Evolutionary conservation across 2,329 filamentous ascomycete genomes (phyloP), one percentile per base, ranked within the genome.

Genomic region (Monilinia fructigena): DNA sequence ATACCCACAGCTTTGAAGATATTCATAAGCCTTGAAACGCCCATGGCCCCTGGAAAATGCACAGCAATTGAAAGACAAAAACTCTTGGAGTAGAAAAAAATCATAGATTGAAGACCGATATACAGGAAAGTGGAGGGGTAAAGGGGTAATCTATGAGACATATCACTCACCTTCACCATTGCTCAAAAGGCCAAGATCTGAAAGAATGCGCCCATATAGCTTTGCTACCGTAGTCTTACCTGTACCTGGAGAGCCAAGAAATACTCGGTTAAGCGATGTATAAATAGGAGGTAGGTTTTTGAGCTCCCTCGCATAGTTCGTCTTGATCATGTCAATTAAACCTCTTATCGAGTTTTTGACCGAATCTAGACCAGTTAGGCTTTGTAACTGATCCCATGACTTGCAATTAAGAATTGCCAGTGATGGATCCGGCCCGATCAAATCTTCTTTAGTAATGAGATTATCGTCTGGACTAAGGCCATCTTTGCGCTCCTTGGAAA

Each of bases 201-300:
- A 86, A 0, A 93, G 79, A 2, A 93, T 88, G 50, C 82, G 77
- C 0, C 88, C 90, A 70, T 92, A 93, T 0, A 92, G 76, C 73
- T 90, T 91, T 0, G 89, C 91, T 0, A 93, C 86, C 0, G 88
- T 88, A 0, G 90, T 93, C 72, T 93, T 93, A 0, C 90, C 90
- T 0, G 90, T 93, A 0, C 91, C 90, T 0, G 91, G 90, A 1
- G 82, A 84, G 0, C 90, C 90, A 0, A 92, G 74, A 65, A 93
- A 91, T 1, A 92, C 85, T 10, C 82, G 80, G 74, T 92, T 93
- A 0, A 92, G 79, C 0, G 82, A 85, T 62, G 86, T 86, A 63
- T 87, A 77, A 0, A 92, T 78, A 35, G 31, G 31, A 35, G 0
- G 82, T 74, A 0, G 82, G 81, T 72, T 88, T 78, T 70, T 92